These are phyloP conservation scores for Scheffersomyces segobiensis DNA, from an alignment of 1,139 yeast species.

Conservation along the genomic window DNA sequence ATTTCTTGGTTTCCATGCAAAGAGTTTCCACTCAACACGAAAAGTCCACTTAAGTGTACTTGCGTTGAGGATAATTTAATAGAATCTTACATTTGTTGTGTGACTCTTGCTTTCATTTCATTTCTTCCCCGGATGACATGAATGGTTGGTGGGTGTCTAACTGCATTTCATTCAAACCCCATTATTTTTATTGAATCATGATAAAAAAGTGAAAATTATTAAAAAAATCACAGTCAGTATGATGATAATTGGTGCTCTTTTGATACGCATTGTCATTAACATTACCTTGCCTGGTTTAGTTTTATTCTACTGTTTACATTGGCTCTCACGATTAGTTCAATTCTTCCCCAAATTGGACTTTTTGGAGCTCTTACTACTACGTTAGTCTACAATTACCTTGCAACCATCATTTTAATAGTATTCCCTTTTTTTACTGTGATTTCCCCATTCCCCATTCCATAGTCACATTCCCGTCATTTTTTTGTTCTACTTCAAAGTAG, in stretches of 20 bases:
- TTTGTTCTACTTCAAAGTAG: constrained; percentile 16
- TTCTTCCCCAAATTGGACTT: constrained; percentile 3
- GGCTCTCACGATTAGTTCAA: constrained; percentile 8
- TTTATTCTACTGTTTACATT: neutral
- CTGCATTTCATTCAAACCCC: neutral
- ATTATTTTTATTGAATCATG: neutral
- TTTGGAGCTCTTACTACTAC: constrained; percentile 4
- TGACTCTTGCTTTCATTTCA: neutral
- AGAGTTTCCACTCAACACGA: constrained; percentile 98
- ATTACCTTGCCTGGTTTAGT: neutral
- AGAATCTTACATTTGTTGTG: constrained; percentile 3
- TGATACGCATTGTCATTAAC: neutral
- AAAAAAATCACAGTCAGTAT: neutral
- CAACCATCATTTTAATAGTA: constrained; percentile 15
- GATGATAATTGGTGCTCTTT: neutral
- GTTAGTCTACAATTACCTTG: constrained; percentile 4
- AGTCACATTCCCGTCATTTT: constrained; percentile 22
- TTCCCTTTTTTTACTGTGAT: constrained; percentile 10
- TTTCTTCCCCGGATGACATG: constrained; percentile 1
- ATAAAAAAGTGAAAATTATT: neutral
- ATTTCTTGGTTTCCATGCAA: constrained; percentile 95
- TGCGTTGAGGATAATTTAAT: neutral
- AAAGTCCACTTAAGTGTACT: constrained; percentile 47
- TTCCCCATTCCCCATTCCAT: constrained; percentile 23
- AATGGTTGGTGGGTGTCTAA: constrained; percentile 5